Evolutionary conservation across 2,329 filamentous ascomycete genomes (phyloP).

Genomic region (Fusarium miscanthi): DNA sequence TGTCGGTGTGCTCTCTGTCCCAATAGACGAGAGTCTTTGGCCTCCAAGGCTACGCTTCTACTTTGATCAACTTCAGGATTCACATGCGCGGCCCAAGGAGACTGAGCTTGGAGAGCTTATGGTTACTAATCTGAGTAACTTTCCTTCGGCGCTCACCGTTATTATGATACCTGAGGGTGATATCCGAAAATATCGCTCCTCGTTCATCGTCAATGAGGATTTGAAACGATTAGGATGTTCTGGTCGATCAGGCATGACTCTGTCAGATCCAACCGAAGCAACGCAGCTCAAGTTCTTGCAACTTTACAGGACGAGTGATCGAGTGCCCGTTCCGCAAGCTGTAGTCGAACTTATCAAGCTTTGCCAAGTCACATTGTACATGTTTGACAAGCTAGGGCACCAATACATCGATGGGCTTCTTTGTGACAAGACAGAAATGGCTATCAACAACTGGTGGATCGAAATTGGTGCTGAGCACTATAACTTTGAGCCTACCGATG

Average conservation of each 20-base stretch:
- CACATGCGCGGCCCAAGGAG: slow-evolving; percentile 84
- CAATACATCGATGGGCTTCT: slow-evolving; percentile 92
- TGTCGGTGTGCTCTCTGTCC: slow-evolving; percentile 84
- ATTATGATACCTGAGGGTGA: slow-evolving; percentile 91
- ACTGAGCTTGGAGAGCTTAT: slow-evolving; percentile 87
- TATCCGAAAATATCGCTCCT: slow-evolving; percentile 79
- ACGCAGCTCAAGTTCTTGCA: slow-evolving; percentile 93
- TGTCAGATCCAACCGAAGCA: slow-evolving; percentile 80
- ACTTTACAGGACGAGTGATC: slow-evolving; percentile 87
- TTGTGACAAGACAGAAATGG: slow-evolving; percentile 91
- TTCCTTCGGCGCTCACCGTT: slow-evolving; percentile 92
- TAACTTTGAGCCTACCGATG: slow-evolving; percentile 91
- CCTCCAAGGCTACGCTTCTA: slow-evolving; percentile 82
- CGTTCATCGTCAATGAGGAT: slow-evolving; percentile 94
- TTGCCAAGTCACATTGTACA: slow-evolving; percentile 86
- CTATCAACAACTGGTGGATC: slow-evolving; percentile 95
- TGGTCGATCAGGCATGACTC: slow-evolving; percentile 84
- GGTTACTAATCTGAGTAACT: slow-evolving; percentile 92
- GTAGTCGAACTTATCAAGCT: slow-evolving; percentile 91
- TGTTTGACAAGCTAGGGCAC: slow-evolving; percentile 88
- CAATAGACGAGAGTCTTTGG: slow-evolving; percentile 82
- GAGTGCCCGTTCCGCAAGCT: slow-evolving; percentile 79
- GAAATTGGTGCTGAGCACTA: slow-evolving; percentile 93
- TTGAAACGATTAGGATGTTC: slow-evolving; percentile 93
- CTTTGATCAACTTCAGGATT: slow-evolving; percentile 86